A percentile compares a stretch with the other conserved stretches of the same genome.
Conservation (phyloP, 495 filamentous ascomycete species). For the Xylaria sp. region DNA sequence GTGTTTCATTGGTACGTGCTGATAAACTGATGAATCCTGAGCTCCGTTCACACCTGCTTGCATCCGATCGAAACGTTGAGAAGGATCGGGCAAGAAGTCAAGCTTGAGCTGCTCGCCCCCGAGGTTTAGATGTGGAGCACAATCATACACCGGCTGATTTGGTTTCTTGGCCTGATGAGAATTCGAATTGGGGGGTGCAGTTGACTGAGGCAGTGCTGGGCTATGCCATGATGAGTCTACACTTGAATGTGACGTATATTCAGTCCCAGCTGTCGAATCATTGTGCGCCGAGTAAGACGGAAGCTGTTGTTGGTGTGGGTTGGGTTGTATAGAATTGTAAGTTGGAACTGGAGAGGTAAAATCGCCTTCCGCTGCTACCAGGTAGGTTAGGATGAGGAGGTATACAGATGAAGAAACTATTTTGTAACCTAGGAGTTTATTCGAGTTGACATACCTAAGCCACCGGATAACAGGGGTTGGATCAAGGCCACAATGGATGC, state of each 20-base stretch:
- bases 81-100: conserved; percentile 68
- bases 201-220: conserved; percentile 34
- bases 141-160: conserved; percentile 61
- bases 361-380: conserved; percentile 29
- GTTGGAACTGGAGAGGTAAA: conserved; percentile 34
- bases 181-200: conserved; percentile 2
- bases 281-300: conserved; percentile 37
- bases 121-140: conserved; percentile 64
- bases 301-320: conserved; percentile 29
- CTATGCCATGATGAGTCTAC: conserved; percentile 40
- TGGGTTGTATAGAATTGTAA: conserved; percentile 24
- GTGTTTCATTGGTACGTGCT: conserved; percentile 51
- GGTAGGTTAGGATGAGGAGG: conserved; percentile 19
- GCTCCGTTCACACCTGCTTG: conserved; percentile 46
- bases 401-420: conserved; percentile 1
- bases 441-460: conserved; percentile 37
- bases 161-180: conserved; percentile 33
- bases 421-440: background rate
- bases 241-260: conserved; percentile 45
- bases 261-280: conserved; percentile 45
- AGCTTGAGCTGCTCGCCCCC: conserved; percentile 69
- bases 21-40: conserved; percentile 45
- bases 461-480: conserved; percentile 59
- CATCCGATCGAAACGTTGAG: conserved; percentile 43
- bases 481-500: conserved; percentile 66